Percentiles rank a stretch among this genome's conserved stretches.
Evolutionary conservation across 2,329 filamentous ascomycete genomes (phyloP).

Genomic region (Metarhizium anisopliae): DNA sequence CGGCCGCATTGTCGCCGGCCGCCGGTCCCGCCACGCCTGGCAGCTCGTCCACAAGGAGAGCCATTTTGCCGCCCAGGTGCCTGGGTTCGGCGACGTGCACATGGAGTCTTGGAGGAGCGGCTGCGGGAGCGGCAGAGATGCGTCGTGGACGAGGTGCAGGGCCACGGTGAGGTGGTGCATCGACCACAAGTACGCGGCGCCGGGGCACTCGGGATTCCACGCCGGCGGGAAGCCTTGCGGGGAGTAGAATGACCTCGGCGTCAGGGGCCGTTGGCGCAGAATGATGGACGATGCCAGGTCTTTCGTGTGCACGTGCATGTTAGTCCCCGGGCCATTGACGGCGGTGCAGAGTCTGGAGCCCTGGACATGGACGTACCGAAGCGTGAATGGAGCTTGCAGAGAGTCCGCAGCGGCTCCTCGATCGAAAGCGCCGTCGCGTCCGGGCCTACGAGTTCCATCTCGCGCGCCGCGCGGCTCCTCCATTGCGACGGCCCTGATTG

Average conservation of each 20-base stretch:
- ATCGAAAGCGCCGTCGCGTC: background rate
- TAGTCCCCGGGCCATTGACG: background rate
- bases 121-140: background rate
- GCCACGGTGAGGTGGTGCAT: constrained; percentile 6
- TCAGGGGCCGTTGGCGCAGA: constrained; percentile 4
- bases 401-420: constrained; percentile 9
- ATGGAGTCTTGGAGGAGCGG: background rate
- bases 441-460: background rate
- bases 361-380: constrained; percentile 7
- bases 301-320: background rate
- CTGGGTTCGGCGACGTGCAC: no score
- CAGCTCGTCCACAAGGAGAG: constrained; percentile 9
- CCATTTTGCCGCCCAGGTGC: constrained; percentile 5
- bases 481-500: constrained; percentile 3
- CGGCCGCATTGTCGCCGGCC: constrained; percentile 9
- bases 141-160: constrained; percentile 5
- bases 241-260: constrained; percentile 1
- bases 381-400: constrained; percentile 8
- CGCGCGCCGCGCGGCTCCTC: constrained; percentile 4
- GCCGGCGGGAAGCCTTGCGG: background rate
- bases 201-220: background rate
- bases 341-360: background rate
- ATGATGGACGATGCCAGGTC: constrained; percentile 11
- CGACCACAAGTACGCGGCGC: constrained; percentile 4
- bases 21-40: constrained; percentile 11